A percentile compares a stretch with the other conserved stretches of the same genome.
These are phyloP conservation scores for Monotropa hypopitys DNA, from an alignment of 179 eudicot genomes.

Conservation along the genomic window DNA sequence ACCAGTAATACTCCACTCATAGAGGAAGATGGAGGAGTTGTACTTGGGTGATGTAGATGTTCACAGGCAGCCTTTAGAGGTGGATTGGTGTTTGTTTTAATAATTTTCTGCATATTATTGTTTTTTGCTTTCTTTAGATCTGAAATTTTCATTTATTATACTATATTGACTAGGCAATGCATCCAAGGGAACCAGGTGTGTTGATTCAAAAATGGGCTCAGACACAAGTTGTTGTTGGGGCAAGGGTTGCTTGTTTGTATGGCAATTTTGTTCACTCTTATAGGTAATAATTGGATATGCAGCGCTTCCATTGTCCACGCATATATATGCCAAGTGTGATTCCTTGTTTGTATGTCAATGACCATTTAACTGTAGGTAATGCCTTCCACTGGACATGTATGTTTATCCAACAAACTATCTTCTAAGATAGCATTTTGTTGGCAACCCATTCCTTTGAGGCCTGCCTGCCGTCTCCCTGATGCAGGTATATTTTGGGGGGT, in stretches of 20 bases:
- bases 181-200: constrained; percentile 79
- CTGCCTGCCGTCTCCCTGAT: too few relatives aligned
- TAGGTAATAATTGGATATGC: constrained; percentile 97
- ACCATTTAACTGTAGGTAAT: too few relatives aligned
- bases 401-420: too few relatives aligned
- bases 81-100: constrained; percentile 10
- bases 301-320: constrained; percentile 71
- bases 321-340: too few relatives aligned
- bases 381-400: too few relatives aligned
- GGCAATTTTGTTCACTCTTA: constrained; percentile 17
- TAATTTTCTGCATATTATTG: neutral
- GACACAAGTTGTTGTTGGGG: constrained; percentile 88
- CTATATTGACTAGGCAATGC: constrained; percentile 53
- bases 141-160: neutral
- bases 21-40: constrained; percentile 61
- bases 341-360: too few relatives aligned
- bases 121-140: neutral
- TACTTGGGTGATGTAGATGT: constrained; percentile 82
- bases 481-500: too few relatives aligned
- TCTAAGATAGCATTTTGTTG: too few relatives aligned
- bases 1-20: constrained; percentile 53
- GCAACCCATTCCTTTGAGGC: too few relatives aligned
- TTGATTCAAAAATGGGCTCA: constrained; percentile 70
- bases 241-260: constrained; percentile 84
- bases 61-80: constrained; percentile 87